phyloP scores from a whole-genome alignment of 176 grass and related monocot genomes.

The Carex pumila region DNA sequence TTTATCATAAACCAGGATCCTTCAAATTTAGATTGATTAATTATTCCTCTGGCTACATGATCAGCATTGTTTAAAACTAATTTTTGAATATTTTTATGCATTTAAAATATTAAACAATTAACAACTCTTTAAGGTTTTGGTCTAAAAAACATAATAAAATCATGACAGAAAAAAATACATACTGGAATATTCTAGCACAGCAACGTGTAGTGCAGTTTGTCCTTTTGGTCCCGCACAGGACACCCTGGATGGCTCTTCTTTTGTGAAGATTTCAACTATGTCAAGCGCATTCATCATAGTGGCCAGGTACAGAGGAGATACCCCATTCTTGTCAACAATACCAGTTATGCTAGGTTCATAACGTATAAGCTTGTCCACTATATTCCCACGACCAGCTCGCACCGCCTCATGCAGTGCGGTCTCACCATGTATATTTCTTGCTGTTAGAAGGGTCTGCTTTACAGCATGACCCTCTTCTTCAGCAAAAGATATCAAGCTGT shows the following conservation, averaged over 20 bases:
- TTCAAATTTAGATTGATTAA: too few relatives aligned
- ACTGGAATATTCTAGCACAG: constrained; percentile 6
- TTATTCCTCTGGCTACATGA: too few relatives aligned
- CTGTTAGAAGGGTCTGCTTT: not conserved
- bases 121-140: too few relatives aligned
- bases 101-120: too few relatives aligned
- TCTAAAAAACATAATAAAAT: too few relatives aligned
- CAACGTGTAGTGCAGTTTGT: constrained; percentile 14
- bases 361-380: not conserved
- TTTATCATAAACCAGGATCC: too few relatives aligned
- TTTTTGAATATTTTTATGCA: too few relatives aligned
- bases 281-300: not conserved
- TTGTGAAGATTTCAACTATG: not conserved
- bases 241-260: not conserved
- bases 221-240: not conserved
- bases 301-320: constrained; percentile 13
- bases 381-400: not conserved
- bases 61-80: too few relatives aligned
- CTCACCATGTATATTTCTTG: not conserved
- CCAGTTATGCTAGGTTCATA: not conserved
- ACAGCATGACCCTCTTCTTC: not conserved
- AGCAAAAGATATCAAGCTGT: not conserved
- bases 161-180: not conserved
- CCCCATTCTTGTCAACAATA: not conserved
- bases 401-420: constrained; percentile 19